Evolutionary conservation across 106 monocot species (phyloP).

Genomic region (Acorus gramineus): DNA sequence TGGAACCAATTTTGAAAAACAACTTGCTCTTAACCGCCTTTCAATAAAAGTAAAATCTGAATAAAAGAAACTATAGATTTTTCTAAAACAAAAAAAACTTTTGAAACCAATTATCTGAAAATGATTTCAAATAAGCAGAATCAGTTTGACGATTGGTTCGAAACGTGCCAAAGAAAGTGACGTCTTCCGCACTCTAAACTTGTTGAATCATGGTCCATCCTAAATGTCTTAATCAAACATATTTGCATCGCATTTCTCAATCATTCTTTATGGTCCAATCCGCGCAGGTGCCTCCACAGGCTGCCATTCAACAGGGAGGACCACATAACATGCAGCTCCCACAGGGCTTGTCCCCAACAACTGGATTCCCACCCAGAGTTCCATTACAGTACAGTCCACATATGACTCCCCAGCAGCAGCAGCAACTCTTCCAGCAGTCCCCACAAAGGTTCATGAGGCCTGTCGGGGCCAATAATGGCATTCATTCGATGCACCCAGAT

Average conservation of each 20-base stretch:
- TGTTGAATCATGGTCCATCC: too few species aligned
- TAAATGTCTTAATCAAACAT: too few species aligned
- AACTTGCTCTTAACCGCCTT: background rate
- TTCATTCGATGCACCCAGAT: slow-evolving; percentile 23
- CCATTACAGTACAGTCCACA: slow-evolving; percentile 38
- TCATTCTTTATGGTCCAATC: background rate
- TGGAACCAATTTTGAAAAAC: too few species aligned
- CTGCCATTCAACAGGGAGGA: slow-evolving; percentile 33
- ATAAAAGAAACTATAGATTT: too few species aligned
- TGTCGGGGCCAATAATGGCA: slow-evolving; percentile 31
- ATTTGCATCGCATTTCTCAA: too few species aligned
- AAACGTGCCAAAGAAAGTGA: too few species aligned
- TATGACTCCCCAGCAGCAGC: slow-evolving; percentile 38
- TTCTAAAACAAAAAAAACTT: too few species aligned
- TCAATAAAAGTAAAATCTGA: background rate
- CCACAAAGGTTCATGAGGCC: slow-evolving; percentile 50
- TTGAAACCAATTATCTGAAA: too few species aligned
- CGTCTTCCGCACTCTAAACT: too few species aligned
- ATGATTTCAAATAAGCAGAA: too few species aligned
- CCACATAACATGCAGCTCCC: slow-evolving; percentile 41
- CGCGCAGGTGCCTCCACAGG: slow-evolving; percentile 44
- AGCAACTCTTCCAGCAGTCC: slow-evolving; percentile 28
- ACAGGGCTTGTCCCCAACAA: background rate
- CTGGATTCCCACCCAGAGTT: slow-evolving; percentile 32
- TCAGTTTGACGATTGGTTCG: too few species aligned